Evolutionary conservation across 1,139 yeast species (phyloP).

Genomic region (Candida dubliniensis): DNA sequence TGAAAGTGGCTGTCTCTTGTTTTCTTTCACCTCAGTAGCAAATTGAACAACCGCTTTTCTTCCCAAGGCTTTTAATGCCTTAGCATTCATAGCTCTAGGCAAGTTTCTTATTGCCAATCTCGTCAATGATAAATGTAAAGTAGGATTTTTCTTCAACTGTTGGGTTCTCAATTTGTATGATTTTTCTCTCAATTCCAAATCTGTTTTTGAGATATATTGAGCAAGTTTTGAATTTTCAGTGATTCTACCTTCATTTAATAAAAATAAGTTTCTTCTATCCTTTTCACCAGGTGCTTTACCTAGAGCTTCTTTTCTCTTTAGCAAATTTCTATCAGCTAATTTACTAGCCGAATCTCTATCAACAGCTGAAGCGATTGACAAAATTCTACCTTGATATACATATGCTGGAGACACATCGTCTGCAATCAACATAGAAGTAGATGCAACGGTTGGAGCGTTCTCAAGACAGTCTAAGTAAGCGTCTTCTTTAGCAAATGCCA

Average conservation of each 20-base stretch:
- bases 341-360: slow-evolving; percentile 82
- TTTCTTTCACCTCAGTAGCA: slow-evolving; percentile 85
- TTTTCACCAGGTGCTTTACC: slow-evolving; percentile 81
- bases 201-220: slow-evolving; percentile 62
- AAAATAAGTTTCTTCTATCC: slow-evolving; percentile 81
- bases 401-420: slow-evolving; percentile 90
- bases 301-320: slow-evolving; percentile 67
- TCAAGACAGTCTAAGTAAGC: slow-evolving; percentile 68
- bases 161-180: slow-evolving; percentile 84
- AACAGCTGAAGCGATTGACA: slow-evolving; percentile 81
- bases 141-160: slow-evolving; percentile 87
- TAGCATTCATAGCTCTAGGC: slow-evolving; percentile 89
- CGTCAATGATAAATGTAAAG: slow-evolving; percentile 86
- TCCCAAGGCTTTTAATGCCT: slow-evolving; percentile 86
- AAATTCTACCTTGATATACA: slow-evolving; percentile 88
- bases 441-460: slow-evolving; percentile 75
- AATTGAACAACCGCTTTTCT: slow-evolving; percentile 94
- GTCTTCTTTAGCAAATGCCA: slow-evolving; percentile 68
- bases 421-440: slow-evolving; percentile 80
- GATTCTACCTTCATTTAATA: slow-evolving; percentile 93
- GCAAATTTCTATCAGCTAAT: slow-evolving; percentile 72
- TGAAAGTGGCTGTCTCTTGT: slow-evolving; percentile 76
- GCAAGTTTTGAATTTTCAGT: slow-evolving; percentile 81
- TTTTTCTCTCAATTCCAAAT: slow-evolving; percentile 84
- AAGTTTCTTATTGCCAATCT: slow-evolving; percentile 91